phyloP scores from a whole-genome alignment of 805 yeast species.

The Saccharomycopsis schoenii region DNA sequence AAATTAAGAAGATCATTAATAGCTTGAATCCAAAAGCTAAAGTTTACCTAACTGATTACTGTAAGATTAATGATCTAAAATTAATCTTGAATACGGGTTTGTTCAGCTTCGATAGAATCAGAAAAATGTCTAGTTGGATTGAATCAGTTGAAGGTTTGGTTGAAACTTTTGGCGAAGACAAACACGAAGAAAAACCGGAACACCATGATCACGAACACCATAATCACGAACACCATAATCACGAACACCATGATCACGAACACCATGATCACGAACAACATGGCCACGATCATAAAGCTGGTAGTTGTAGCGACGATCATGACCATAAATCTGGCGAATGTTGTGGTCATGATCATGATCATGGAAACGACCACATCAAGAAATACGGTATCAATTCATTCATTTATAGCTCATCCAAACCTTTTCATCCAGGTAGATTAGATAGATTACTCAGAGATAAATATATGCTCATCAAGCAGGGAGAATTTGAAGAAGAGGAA shows the following conservation, averaged over 20 bases:
- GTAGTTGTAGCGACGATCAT: not conserved
- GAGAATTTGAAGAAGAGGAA: slow-evolving; percentile 20
- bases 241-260: no score
- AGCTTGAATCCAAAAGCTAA: slow-evolving; percentile 36
- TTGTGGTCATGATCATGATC: slow-evolving; percentile 5
- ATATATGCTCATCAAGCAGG: slow-evolving; percentile 25
- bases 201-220: slow-evolving; percentile 9
- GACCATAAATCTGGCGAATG: slow-evolving; percentile 8
- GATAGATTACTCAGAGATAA: slow-evolving; percentile 30
- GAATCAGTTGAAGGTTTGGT: not conserved
- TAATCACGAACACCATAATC: not conserved
- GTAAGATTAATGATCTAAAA: slow-evolving; percentile 27
- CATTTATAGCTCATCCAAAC: slow-evolving; percentile 32
- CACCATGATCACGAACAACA: slow-evolving; percentile 7
- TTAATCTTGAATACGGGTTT: slow-evolving; percentile 30
- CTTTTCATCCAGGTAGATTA: slow-evolving; percentile 37
- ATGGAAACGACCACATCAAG: slow-evolving; percentile 18
- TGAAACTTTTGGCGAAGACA: not conserved
- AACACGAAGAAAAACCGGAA: slow-evolving; percentile 3
- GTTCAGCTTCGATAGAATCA: slow-evolving; percentile 29
- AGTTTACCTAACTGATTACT: slow-evolving; percentile 28
- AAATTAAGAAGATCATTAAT: slow-evolving; percentile 27
- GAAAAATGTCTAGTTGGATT: slow-evolving; percentile 16
- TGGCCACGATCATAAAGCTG: not conserved
- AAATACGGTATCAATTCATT: slow-evolving; percentile 38